A percentile compares a stretch with the other conserved stretches of the same genome.
These are phyloP conservation scores for Apiospora marii DNA, from an alignment of 2,329 filamentous ascomycete species.

Conservation along the genomic window DNA sequence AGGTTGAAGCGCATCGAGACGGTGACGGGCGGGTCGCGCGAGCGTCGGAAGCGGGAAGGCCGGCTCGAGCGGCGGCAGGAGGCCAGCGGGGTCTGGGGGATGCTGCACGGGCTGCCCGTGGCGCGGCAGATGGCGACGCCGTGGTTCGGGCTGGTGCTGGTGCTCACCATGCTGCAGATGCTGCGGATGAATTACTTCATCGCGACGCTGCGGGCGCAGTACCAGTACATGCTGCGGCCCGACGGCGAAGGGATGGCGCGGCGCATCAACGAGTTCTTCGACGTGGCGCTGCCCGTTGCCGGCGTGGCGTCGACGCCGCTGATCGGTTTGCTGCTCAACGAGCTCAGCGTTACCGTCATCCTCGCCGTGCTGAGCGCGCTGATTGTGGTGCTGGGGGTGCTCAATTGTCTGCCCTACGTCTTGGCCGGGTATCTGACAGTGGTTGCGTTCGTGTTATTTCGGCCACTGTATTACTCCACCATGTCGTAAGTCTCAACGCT, in stretches of 20 bases:
- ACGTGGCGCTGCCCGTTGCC: conserved; percentile 67
- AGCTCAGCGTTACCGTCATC: conserved; percentile 72
- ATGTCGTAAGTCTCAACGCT: conserved; percentile 2
- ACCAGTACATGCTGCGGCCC: conserved; percentile 68
- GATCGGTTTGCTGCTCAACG: conserved; percentile 74
- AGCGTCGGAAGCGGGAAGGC: conserved; percentile 61
- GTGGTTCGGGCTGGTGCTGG: conserved; percentile 76
- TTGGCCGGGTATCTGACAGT: conserved; percentile 74
- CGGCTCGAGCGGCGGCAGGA: conserved; percentile 65
- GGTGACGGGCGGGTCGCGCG: conserved; percentile 64
- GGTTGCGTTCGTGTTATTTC: conserved; percentile 73
- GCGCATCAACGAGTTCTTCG: conserved; percentile 51
- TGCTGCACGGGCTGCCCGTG: conserved; percentile 71
- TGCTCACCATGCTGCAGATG: conserved; percentile 69
- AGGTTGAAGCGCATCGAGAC: conserved; percentile 69
- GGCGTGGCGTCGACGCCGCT: conserved; percentile 75
- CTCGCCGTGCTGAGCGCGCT: conserved; percentile 87
- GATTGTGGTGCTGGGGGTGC: conserved; percentile 68
- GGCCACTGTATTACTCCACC: conserved; percentile 72
- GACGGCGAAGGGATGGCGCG: conserved; percentile 45
- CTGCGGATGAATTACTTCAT: conserved; percentile 75
- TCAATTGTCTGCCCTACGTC: conserved; percentile 69
- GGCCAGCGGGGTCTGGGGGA: conserved; percentile 73
- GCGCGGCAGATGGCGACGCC: conserved; percentile 69
- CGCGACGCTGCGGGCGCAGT: conserved; percentile 63